A percentile compares a stretch with the other conserved stretches of the same genome.
Evolutionary conservation across 2,329 filamentous ascomycete genomes (phyloP).

Genomic region (Sarocladium oryzae): DNA sequence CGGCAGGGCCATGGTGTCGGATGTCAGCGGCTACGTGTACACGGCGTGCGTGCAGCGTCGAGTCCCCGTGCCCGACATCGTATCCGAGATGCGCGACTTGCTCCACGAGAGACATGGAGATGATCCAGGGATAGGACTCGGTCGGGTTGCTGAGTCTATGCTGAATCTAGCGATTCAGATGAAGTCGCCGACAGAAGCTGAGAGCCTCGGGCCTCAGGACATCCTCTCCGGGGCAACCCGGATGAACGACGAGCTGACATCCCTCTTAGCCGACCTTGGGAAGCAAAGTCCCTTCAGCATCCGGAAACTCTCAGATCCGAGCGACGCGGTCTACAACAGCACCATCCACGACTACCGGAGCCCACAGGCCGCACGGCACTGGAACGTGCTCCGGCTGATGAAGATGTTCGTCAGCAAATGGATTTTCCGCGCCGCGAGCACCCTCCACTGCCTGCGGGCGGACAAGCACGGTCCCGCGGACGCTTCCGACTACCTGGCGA

Average conservation of each 20-base stretch:
- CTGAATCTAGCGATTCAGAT: background rate
- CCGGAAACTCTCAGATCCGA: background rate
- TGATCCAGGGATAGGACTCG: background rate
- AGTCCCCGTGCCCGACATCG: background rate
- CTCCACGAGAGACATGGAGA: background rate
- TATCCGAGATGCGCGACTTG: background rate
- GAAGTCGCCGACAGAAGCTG: background rate
- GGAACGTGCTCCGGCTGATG: background rate
- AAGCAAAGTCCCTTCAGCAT: conserved; percentile 29
- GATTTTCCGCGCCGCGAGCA: background rate
- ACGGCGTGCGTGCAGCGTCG: background rate
- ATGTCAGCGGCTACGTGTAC: background rate
- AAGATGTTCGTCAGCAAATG: background rate
- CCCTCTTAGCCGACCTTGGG: conserved; percentile 70
- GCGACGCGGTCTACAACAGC: background rate
- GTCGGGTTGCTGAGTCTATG: background rate
- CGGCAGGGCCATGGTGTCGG: background rate
- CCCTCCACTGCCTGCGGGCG: background rate
- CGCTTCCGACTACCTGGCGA: background rate
- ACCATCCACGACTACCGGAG: background rate
- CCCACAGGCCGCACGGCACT: background rate
- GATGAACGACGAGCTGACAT: conserved; percentile 65
- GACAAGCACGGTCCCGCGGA: background rate
- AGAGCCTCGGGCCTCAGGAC: background rate
- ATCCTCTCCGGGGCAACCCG: background rate